Percentiles rank a stretch among this genome's conserved stretches.
Conservation (phyloP, 1,284 basidiomycete species). For the Wallemia mellicola region DNA sequence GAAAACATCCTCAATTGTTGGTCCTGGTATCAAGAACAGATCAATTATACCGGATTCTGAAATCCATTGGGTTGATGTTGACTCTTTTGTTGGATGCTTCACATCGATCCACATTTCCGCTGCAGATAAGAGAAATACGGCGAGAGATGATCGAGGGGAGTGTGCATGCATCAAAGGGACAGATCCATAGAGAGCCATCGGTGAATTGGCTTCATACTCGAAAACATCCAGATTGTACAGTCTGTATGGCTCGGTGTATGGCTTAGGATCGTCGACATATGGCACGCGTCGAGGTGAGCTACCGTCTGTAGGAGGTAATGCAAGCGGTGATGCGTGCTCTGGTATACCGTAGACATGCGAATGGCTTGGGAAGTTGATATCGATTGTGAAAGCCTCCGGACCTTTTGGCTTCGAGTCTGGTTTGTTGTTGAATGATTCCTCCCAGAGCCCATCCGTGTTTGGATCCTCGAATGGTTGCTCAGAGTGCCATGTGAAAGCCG, state of each 20-base stretch:
- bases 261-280: slow-evolving; percentile 17
- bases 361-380: slow-evolving; percentile 75
- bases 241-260: slow-evolving; percentile 70
- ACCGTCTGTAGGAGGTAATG: slow-evolving; percentile 54
- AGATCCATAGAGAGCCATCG: slow-evolving; percentile 72
- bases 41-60: slow-evolving; percentile 91
- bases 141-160: slow-evolving; percentile 45
- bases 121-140: slow-evolving; percentile 61
- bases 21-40: slow-evolving; percentile 71
- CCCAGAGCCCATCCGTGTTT: slow-evolving; percentile 48
- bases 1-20: slow-evolving; percentile 49
- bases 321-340: slow-evolving; percentile 74
- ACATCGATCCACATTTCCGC: slow-evolving; percentile 94
- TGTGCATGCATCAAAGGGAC: slow-evolving; percentile 87
- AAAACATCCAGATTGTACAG: slow-evolving; percentile 93
- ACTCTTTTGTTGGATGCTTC: slow-evolving; percentile 25
- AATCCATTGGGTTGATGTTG: slow-evolving; percentile 70
- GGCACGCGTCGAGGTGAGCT: slow-evolving; percentile 7
- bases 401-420: slow-evolving; percentile 87
- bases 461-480: slow-evolving; percentile 28
- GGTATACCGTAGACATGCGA: slow-evolving; percentile 80
- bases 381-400: slow-evolving; percentile 72
- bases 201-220: slow-evolving; percentile 71
- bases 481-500: slow-evolving; percentile 16
- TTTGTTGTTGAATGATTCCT: slow-evolving; percentile 60